Conservation (phyloP, 164 flowering plant species). For the Stephania japonica region DNA sequence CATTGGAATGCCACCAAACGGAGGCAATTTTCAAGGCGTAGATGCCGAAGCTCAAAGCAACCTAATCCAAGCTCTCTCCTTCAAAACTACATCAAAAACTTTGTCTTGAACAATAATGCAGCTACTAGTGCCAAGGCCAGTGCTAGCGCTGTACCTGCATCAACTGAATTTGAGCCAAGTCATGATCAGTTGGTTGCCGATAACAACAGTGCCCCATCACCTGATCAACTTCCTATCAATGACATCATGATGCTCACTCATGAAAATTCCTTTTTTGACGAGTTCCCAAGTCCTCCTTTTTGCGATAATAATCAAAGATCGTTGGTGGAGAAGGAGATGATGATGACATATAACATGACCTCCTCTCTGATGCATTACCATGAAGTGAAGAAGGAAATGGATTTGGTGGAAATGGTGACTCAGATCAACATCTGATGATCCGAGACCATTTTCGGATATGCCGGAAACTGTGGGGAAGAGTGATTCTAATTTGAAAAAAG, state of each 20-base stretch:
- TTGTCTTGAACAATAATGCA: slow-evolving; percentile 8
- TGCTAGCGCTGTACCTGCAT: not conserved
- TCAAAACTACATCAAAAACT: slow-evolving; percentile 38
- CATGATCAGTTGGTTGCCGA: slow-evolving; percentile 11
- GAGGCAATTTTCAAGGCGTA: slow-evolving; percentile 31
- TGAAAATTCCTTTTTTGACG: slow-evolving; percentile 8
- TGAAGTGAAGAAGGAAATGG: slow-evolving; percentile 35
- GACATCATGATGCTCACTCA: not conserved
- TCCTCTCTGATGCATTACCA: slow-evolving; percentile 13
- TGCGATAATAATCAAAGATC: not conserved
- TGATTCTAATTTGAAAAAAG: too few species aligned
- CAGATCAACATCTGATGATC: slow-evolving; percentile 12
- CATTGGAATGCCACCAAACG: slow-evolving; percentile 69
- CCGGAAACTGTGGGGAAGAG: too few species aligned
- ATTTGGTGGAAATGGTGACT: slow-evolving; percentile 35
- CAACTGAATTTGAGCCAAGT: not conserved
- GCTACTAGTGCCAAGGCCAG: not conserved
- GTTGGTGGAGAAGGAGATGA: slow-evolving; percentile 12
- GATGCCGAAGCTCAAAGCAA: slow-evolving; percentile 11
- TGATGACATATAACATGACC: slow-evolving; percentile 14
- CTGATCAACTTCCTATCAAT: not conserved
- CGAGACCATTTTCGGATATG: not conserved
- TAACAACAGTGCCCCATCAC: slow-evolving; percentile 1
- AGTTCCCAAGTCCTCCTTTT: not conserved
- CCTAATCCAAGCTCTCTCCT: slow-evolving; percentile 25